Base-by-base conservation (phyloP, 2,329 filamentous ascomycete genomes). In the Zarea fungicola region DNA sequence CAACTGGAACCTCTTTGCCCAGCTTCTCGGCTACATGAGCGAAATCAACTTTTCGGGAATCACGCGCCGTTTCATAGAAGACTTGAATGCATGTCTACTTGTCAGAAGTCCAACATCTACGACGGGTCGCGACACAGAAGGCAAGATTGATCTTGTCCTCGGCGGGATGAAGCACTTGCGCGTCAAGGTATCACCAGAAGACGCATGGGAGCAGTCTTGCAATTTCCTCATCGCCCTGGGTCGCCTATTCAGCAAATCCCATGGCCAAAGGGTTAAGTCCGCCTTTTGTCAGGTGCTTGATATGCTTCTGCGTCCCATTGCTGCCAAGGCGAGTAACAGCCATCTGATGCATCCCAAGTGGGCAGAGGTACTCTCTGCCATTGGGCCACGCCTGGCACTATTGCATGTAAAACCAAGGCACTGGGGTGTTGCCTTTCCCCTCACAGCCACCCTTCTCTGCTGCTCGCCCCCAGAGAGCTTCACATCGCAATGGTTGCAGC, bases 1-100 rank as follows among this genome's bases (percentile, higher is more conserved):
- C 13, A 99, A 99, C 60, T 99, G 92, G 92, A 87, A 89, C 51
- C 83, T 99, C 3, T 96, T 96, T 64, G 85, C 89, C 18, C 88
- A 96, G 60, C 74, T 99, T 4, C 78, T 99, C 1, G 93, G 95
- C n/a, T 86, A 91, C 32, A 96, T 99, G 87, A 96, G 93, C 67
- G 86, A 87, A 37, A 84, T 93, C 55, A 92, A 95, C 62, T 97
- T 99, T 64, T 73, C 81, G 14, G 87, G 84, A 49, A 91, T 99
- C 39, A 84, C 89, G 4, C 81, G 83, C 48, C 83, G 89, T 41
- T 99, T 95, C 62, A 75, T 95, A 39, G 73, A 77, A 25, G 91
- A 97, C 61, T 75, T 99, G 5, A 87, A 90, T 49, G 76, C 76
- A 26, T 86, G 85, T 9, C 83, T 96, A 44, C 84, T 80, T 4